phyloP scores from a whole-genome alignment of 192 early-diverging fungal genomes.

The Coemansia sp. region DNA sequence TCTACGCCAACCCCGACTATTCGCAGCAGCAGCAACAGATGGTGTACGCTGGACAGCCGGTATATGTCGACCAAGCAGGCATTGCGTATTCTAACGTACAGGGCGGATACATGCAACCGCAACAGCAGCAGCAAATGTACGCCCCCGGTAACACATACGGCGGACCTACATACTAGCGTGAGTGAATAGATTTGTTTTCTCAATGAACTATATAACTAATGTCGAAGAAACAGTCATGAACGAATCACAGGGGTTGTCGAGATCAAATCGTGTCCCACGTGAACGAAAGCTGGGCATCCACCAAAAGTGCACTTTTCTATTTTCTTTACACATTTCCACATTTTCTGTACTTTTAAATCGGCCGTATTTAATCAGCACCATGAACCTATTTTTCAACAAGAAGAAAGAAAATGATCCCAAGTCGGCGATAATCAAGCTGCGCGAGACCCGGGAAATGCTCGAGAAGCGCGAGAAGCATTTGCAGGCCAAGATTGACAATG shows the following conservation, averaged over 20 bases:
- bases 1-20: constrained; percentile 21
- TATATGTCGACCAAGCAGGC: neutral
- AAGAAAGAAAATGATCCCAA: constrained; percentile 73
- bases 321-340: neutral
- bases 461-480: constrained; percentile 91
- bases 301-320: neutral
- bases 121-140: constrained; percentile 33
- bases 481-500: constrained; percentile 80
- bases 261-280: too few relatives aligned
- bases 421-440: constrained; percentile 90
- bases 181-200: neutral
- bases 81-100: constrained; percentile 5
- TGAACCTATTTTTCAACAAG: constrained; percentile 73
- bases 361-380: constrained; percentile 19
- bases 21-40: constrained; percentile 20
- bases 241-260: too few relatives aligned
- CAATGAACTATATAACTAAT: neutral
- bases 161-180: constrained; percentile 15
- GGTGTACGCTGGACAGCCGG: neutral
- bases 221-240: too few relatives aligned
- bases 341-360: constrained; percentile 5
- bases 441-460: constrained; percentile 89
- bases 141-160: constrained; percentile 37
- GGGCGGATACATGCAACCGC: constrained; percentile 11
- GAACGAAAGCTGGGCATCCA: too few relatives aligned